Conservation (phyloP, 768 basidiomycete genomes). For the Sistotremastrum suecicum region DNA sequence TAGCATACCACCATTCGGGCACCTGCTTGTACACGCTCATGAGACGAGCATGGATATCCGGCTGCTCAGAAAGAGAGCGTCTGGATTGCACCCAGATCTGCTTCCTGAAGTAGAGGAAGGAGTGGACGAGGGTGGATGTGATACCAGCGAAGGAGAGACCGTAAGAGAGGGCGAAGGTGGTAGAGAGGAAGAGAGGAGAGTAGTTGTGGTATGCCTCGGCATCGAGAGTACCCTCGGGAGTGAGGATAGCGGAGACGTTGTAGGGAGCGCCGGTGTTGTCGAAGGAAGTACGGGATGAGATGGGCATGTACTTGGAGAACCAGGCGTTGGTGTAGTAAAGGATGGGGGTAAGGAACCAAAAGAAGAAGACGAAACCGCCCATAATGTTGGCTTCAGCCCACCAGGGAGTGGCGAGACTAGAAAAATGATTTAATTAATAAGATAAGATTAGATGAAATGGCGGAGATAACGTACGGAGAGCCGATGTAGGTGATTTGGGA, state of each 20-base stretch:
- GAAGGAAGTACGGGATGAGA: slow-evolving; percentile 51
- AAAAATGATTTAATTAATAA: background rate
- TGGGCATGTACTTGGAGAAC: slow-evolving; percentile 20
- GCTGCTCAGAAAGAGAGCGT: slow-evolving; percentile 61
- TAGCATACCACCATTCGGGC: slow-evolving; percentile 75
- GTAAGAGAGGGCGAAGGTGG: slow-evolving; percentile 67
- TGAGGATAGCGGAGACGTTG: slow-evolving; percentile 44
- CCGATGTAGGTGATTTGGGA: slow-evolving; percentile 56
- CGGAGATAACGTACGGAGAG: slow-evolving; percentile 64
- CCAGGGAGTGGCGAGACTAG: slow-evolving; percentile 11
- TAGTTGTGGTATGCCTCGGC: slow-evolving; percentile 38
- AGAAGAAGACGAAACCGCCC: slow-evolving; percentile 50
- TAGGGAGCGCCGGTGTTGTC: slow-evolving; percentile 47
- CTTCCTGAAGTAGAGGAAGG: slow-evolving; percentile 61
- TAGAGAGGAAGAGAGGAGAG: slow-evolving; percentile 48
- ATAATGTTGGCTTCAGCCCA: slow-evolving; percentile 67
- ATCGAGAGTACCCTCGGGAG: slow-evolving; percentile 39
- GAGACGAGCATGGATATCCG: slow-evolving; percentile 72
- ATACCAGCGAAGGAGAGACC: slow-evolving; percentile 75
- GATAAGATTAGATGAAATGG: slow-evolving; percentile 10
- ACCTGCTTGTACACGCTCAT: slow-evolving; percentile 69
- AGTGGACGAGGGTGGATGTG: slow-evolving; percentile 60
- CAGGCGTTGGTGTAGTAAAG: slow-evolving; percentile 28
- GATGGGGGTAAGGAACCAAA: slow-evolving; percentile 52
- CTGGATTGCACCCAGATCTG: slow-evolving; percentile 63